Percentiles rank a stretch among this genome's conserved stretches.
These are phyloP conservation scores for Globisporangium alternatum DNA, from an alignment of 352 stramenopile species.

Conservation along the genomic window DNA sequence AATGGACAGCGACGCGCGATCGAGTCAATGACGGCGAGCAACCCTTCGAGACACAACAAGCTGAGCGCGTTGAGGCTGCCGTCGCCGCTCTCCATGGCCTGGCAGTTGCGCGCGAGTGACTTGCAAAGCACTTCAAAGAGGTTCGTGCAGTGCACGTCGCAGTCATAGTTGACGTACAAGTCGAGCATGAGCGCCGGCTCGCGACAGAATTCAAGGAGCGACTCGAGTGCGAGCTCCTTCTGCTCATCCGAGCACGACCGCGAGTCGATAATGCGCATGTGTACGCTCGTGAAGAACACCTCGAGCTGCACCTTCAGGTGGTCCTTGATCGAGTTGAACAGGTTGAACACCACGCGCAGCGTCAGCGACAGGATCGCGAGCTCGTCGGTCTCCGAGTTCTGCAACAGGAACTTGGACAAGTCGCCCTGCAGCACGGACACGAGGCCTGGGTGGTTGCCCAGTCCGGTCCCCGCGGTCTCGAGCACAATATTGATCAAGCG, in stretches of 20 bases:
- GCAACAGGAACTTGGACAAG: constrained; percentile 96
- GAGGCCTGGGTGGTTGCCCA: constrained; percentile 71
- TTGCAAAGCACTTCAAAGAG: constrained; percentile 97
- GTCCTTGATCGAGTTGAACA: constrained; percentile 99
- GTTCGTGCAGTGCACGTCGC: constrained; percentile 98
- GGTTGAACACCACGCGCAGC: constrained; percentile 98
- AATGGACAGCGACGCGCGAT: constrained; percentile 86
- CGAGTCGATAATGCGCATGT: constrained; percentile 93
- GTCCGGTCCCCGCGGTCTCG: constrained; percentile 88
- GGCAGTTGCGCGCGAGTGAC: constrained; percentile 87
- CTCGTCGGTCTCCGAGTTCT: constrained; percentile 95
- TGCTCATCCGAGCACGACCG: constrained; percentile 81
- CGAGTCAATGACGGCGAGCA: constrained; percentile 95
- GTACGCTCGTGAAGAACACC: constrained; percentile 97
- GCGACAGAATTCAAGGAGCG: constrained; percentile 96
- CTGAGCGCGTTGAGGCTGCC: constrained; percentile 67
- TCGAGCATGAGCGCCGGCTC: constrained; percentile 98
- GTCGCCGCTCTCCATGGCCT: constrained; percentile 63
- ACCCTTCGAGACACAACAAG: constrained; percentile 65
- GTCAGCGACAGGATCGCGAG: constrained; percentile 89
- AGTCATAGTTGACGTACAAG: constrained; percentile 99
- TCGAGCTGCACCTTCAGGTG: constrained; percentile 99
- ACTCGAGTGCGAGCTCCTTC: constrained; percentile 90
- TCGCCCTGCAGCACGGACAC: constrained; percentile 92
- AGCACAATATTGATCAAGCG: constrained; percentile 97